These are phyloP conservation scores for Lactifluus pinguis DNA, from an alignment of 768 basidiomycete genomes.

Conservation along the genomic window DNA sequence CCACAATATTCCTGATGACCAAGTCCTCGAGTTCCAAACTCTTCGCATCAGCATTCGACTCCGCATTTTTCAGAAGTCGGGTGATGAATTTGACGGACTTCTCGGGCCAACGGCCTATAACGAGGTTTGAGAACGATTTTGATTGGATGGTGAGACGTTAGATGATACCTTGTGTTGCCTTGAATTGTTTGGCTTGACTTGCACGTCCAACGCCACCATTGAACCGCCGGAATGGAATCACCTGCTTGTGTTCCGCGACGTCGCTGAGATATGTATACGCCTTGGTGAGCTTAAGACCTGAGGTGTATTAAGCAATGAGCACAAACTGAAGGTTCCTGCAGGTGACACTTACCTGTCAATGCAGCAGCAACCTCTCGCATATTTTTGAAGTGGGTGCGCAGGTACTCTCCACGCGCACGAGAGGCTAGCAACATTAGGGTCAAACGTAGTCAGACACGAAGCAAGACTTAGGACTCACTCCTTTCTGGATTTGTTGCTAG, in stretches of 20 bases:
- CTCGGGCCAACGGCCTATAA: slow-evolving; percentile 96
- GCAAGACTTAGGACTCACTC: slow-evolving; percentile 43
- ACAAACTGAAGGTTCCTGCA: background rate
- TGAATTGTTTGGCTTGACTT: slow-evolving; percentile 93
- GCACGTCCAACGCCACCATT: slow-evolving; percentile 92
- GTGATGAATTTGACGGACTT: slow-evolving; percentile 96
- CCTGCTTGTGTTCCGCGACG: slow-evolving; percentile 93
- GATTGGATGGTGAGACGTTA: background rate
- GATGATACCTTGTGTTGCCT: slow-evolving; percentile 83
- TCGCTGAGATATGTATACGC: slow-evolving; percentile 91
- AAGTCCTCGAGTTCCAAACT: slow-evolving; percentile 90
- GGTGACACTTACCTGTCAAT: slow-evolving; percentile 57
- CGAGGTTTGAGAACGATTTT: background rate
- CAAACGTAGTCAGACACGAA: slow-evolving; percentile 16
- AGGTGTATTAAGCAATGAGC: slow-evolving; percentile 1
- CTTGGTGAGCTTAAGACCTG: slow-evolving; percentile 89
- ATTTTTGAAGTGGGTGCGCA: slow-evolving; percentile 99
- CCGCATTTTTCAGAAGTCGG: slow-evolving; percentile 95
- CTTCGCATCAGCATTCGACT: slow-evolving; percentile 98
- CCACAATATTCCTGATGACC: slow-evolving; percentile 91
- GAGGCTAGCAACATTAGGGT: slow-evolving; percentile 46
- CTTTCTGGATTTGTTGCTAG: slow-evolving; percentile 91
- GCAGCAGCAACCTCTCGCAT: slow-evolving; percentile 98
- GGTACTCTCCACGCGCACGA: slow-evolving; percentile 90
- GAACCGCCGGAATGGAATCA: slow-evolving; percentile 94